phyloP scores from a whole-genome alignment of 2,329 filamentous ascomycete genomes.

The Colletotrichum eremochloae region DNA sequence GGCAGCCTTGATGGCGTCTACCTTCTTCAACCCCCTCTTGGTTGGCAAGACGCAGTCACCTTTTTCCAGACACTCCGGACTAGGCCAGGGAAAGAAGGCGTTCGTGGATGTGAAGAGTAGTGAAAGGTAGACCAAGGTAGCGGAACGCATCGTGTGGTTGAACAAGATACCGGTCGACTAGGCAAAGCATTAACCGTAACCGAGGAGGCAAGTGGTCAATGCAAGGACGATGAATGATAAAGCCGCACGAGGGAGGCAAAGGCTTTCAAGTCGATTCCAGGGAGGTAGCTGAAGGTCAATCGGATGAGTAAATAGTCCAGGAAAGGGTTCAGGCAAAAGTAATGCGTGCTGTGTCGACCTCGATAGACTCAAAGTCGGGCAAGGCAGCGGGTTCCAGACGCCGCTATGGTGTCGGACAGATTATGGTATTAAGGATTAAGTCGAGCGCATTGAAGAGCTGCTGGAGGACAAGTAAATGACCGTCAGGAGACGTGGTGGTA shows the following conservation, averaged over 20 bases:
- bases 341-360: constrained; percentile 8
- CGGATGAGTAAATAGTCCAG: neutral
- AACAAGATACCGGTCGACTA: neutral
- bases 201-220: neutral
- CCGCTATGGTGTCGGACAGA: constrained; percentile 37
- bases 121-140: constrained; percentile 60
- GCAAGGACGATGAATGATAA: neutral
- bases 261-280: neutral
- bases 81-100: constrained; percentile 62
- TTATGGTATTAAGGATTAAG: constrained; percentile 43
- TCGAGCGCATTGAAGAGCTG: constrained; percentile 28
- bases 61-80: constrained; percentile 51
- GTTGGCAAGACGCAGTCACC: constrained; percentile 46
- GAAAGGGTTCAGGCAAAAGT: neutral
- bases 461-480: constrained; percentile 15
- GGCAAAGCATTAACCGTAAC: neutral
- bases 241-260: neutral
- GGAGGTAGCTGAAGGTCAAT: constrained; percentile 2
- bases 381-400: constrained; percentile 41
- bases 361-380: constrained; percentile 1
- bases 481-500: constrained; percentile 6
- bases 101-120: constrained; percentile 60
- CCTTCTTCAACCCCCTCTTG: constrained; percentile 38
- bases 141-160: constrained; percentile 57
- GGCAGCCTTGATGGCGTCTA: constrained; percentile 39